Evolutionary conservation across 176 grass and related monocot genomes (phyloP).

Genomic region (Musa schizocarpa): DNA sequence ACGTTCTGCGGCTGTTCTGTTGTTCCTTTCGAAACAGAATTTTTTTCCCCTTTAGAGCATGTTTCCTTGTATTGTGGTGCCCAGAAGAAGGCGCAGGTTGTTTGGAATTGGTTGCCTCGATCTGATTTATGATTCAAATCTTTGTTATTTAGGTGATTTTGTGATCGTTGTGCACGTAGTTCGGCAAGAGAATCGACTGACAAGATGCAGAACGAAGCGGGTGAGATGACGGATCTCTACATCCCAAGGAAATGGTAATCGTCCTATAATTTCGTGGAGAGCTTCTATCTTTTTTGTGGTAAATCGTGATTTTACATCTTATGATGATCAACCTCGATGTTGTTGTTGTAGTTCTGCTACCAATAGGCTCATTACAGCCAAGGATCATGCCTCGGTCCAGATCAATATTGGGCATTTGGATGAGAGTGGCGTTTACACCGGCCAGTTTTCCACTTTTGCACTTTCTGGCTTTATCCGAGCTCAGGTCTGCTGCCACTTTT

Average conservation of each 20-base stretch:
- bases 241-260: slow-evolving; percentile 12
- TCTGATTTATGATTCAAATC: too few species aligned
- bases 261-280: neutral
- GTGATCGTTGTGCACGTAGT: too few species aligned
- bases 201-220: slow-evolving; percentile 18
- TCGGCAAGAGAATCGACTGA: neutral
- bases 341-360: slow-evolving; percentile 2
- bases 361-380: slow-evolving; percentile 9
- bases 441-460: slow-evolving; percentile 7
- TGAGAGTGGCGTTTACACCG: slow-evolving; percentile 4
- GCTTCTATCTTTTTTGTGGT: neutral
- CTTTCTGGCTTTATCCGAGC: slow-evolving; percentile 10
- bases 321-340: neutral
- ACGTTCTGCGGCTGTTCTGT: too few species aligned
- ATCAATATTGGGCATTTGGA: slow-evolving; percentile 13
- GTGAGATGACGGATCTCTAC: slow-evolving; percentile 9
- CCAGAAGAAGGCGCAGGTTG: too few species aligned
- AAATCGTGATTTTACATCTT: too few species aligned
- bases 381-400: slow-evolving; percentile 13
- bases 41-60: too few species aligned
- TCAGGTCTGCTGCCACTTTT: slow-evolving; percentile 1
- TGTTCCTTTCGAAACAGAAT: too few species aligned
- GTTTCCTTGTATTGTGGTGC: too few species aligned
- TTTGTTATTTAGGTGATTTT: too few species aligned
- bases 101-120: too few species aligned